Base-by-base conservation (phyloP, 768 basidiomycete species). In the Phaeotremella skinneri region DNA sequence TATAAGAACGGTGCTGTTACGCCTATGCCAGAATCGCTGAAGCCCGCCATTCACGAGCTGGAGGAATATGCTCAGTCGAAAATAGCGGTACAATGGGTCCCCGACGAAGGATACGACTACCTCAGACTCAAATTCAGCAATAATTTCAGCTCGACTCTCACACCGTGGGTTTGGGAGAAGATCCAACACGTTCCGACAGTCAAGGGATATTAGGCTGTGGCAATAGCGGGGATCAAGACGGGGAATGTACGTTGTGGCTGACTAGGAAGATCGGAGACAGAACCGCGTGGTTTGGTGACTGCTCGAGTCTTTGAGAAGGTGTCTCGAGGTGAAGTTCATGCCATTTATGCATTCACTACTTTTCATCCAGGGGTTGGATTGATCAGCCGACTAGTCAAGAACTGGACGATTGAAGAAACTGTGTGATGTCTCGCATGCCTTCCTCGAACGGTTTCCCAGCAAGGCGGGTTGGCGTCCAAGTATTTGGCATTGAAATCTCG, bases 21-120 rank as follows among this genome's bases (percentile, higher is more conserved):
- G 20, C 56, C 49, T 9, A 30, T 62, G 25, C 56, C 61, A 20
- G 5, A 26, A 23, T 62, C 61, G 2, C 31, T 62, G 9, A 45
- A 49, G 34, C 61, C 61, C 3, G 13, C 37, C 23, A 48, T 62
- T 25, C 50, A 62, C 1, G 29, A 14, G 9, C 41, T 52, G 20
- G 56, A 57, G 41, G 43, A 58, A 14, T 32, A 45, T n/a, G 56
- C 37, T 27, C 23, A 41, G 13, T 53, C 54, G 21, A 62, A 42
- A 45, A 49, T 62, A 14, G 55, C 25, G 17, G 56, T 55, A 2
- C 27, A 62, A 20, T 62, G 53, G 25, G 51, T 57, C 7, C 50
- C 51, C 11, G 56, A 58, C 30, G 61, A 58, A 27, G 43, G 29
- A 30, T 49, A 49, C 17, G 56, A 62, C 29, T 62, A 62, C 50